These are phyloP conservation scores for Leptographium flavum DNA, from an alignment of 2,329 filamentous ascomycete genomes.

Conservation along the genomic window DNA sequence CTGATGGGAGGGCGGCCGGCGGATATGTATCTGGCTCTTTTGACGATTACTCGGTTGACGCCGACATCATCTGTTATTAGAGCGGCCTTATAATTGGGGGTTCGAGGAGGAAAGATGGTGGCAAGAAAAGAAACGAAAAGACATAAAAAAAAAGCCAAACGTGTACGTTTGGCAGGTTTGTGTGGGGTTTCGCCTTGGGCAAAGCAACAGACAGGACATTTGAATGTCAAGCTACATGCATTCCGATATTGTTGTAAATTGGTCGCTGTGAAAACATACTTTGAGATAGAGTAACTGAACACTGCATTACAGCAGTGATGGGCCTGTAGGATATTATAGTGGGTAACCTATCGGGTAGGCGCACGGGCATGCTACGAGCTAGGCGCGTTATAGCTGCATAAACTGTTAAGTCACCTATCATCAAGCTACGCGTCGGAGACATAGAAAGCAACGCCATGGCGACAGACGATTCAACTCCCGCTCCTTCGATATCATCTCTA, in stretches of 20 bases:
- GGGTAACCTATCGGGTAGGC: no score
- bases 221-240: conserved; percentile 1
- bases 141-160: conserved; percentile 1
- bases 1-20: no score
- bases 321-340: no score
- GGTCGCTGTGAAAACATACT: no score
- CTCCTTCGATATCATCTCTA: conserved; percentile 19
- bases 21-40: no score
- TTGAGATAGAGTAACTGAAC: no score
- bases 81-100: neutral
- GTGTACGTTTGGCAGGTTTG: neutral
- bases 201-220: conserved; percentile 1
- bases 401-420: no score
- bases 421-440: neutral
- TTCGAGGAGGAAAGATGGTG: neutral
- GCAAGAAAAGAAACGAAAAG: neutral
- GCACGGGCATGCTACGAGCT: neutral
- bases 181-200: neutral
- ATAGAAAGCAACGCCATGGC: neutral
- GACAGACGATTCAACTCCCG: conserved; percentile 2
- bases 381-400: neutral
- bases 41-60: no score
- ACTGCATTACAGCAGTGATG: no score
- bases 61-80: no score
- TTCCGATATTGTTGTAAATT: neutral